Percentiles rank a stretch among this genome's conserved stretches.
Evolutionary conservation across 2,329 filamentous ascomycete species (phyloP).

Genomic region (Cercospora sojina): DNA sequence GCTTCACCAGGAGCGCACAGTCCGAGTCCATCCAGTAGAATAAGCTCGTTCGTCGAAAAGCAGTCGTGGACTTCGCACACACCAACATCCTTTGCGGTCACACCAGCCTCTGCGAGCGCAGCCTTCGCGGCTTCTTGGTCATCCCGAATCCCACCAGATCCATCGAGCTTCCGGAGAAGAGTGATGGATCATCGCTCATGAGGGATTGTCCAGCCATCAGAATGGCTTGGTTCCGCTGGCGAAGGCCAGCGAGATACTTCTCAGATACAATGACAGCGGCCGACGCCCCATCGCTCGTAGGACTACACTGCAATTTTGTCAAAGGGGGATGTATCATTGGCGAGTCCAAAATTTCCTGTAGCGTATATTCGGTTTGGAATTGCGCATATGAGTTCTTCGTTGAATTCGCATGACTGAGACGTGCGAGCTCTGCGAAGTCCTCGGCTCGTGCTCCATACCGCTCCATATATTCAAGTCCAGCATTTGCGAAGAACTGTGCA

Average conservation of each 20-base stretch:
- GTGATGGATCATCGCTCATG: constrained; percentile 73
- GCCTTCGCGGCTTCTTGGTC: constrained; percentile 64
- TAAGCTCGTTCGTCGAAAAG: constrained; percentile 93
- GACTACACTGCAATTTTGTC: constrained; percentile 96
- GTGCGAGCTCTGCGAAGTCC: constrained; percentile 92
- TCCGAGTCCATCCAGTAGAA: constrained; percentile 81
- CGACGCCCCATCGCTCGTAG: constrained; percentile 87
- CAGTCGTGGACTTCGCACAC: constrained; percentile 97
- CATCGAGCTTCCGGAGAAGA: constrained; percentile 79
- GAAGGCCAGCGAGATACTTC: constrained; percentile 80
- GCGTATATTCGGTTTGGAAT: constrained; percentile 87
- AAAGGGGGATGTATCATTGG: constrained; percentile 80
- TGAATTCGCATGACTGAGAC: constrained; percentile 91
- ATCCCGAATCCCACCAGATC: constrained; percentile 88
- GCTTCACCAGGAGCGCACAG: constrained; percentile 75
- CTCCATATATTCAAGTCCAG: constrained; percentile 90
- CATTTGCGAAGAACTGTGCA: constrained; percentile 87
- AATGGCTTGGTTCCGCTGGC: constrained; percentile 76
- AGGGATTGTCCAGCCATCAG: constrained; percentile 84
- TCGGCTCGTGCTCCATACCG: constrained; percentile 75
- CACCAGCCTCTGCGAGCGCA: constrained; percentile 71
- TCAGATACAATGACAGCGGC: constrained; percentile 88
- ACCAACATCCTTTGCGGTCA: constrained; percentile 65
- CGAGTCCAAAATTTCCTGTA: constrained; percentile 73
- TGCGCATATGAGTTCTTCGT: constrained; percentile 93